phyloP scores from a whole-genome alignment of 2,329 filamentous ascomycete species.

The Cyphellophora attinorum region DNA sequence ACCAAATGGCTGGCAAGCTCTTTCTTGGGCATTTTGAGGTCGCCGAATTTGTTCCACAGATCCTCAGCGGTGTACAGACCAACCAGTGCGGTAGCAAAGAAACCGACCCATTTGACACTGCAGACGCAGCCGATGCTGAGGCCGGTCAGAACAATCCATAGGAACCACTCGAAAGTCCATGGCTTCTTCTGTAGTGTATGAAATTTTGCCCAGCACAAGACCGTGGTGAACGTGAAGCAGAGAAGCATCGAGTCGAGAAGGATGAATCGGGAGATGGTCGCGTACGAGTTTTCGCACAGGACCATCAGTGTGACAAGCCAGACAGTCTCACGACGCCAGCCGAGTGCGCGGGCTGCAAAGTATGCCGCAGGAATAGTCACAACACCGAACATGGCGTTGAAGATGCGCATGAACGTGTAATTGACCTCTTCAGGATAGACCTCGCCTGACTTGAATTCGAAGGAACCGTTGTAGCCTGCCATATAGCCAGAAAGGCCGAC shows the following conservation, averaged over 20 bases:
- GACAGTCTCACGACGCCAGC: conserved; percentile 74
- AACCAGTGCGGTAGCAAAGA: conserved; percentile 91
- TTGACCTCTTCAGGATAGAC: conserved; percentile 87
- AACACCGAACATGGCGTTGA: conserved; percentile 92
- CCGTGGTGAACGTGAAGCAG: conserved; percentile 96
- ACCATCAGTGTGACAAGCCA: conserved; percentile 97
- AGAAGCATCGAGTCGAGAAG: conserved; percentile 97
- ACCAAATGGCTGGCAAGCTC: conserved; percentile 67
- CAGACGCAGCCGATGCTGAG: conserved; percentile 95
- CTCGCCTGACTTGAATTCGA: conserved; percentile 98
- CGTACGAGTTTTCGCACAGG: conserved; percentile 97
- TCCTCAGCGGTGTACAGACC: conserved; percentile 94
- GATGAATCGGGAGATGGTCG: conserved; percentile 96
- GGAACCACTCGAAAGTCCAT: conserved; percentile 86
- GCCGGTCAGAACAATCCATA: conserved; percentile 88
- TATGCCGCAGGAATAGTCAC: conserved; percentile 89
- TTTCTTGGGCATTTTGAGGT: conserved; percentile 76
- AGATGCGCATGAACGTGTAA: conserved; percentile 97
- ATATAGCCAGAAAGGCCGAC: conserved; percentile 93
- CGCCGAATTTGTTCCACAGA: conserved; percentile 95
- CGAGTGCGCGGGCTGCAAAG: conserved; percentile 84
- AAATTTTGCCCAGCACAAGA: conserved; percentile 95
- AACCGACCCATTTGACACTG: conserved; percentile 96
- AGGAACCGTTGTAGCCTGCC: conserved; percentile 96
- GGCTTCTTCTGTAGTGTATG: conserved; percentile 77